These are phyloP conservation scores for Vitis rupestris DNA, from an alignment of 164 flowering plant species.

Conservation along the genomic window DNA sequence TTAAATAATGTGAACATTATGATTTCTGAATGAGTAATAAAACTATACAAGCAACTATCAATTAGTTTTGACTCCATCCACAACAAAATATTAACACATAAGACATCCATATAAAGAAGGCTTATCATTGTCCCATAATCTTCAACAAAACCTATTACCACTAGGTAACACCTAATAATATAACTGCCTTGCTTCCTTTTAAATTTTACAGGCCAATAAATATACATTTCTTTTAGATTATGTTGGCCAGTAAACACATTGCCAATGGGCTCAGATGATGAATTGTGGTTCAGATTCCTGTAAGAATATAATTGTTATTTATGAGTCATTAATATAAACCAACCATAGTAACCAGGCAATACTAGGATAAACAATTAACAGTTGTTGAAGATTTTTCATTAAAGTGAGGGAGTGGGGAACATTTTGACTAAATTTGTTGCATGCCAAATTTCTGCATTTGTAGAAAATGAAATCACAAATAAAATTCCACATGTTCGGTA, in stretches of 20 bases:
- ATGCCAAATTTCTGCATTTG: slow-evolving; percentile 62
- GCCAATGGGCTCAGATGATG: slow-evolving; percentile 66
- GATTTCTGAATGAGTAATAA: too few relatives aligned
- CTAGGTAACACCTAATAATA: too few relatives aligned
- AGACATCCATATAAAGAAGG: too few relatives aligned
- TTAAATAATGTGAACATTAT: too few relatives aligned
- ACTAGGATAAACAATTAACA: slow-evolving; percentile 48
- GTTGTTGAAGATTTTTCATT: slow-evolving; percentile 50
- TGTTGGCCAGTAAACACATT: slow-evolving; percentile 57
- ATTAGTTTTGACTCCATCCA: too few relatives aligned
- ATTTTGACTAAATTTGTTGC: slow-evolving; percentile 50
- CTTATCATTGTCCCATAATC: too few relatives aligned
- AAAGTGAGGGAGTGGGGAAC: slow-evolving; percentile 62
- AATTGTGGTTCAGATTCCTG: slow-evolving; percentile 80
- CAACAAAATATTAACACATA: too few relatives aligned
- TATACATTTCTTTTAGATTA: slow-evolving; percentile 62
- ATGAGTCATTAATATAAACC: not conserved
- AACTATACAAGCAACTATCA: too few relatives aligned
- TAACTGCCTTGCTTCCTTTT: too few relatives aligned
- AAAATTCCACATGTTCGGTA: not conserved
- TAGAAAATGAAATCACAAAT: not conserved
- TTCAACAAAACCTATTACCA: too few relatives aligned
- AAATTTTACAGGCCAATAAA: too few relatives aligned
- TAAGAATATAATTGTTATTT: slow-evolving; percentile 9
- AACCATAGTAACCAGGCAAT: not conserved